These are phyloP conservation scores for Platanus orientalis DNA, from an alignment of 164 flowering plant species.

Conservation along the genomic window DNA sequence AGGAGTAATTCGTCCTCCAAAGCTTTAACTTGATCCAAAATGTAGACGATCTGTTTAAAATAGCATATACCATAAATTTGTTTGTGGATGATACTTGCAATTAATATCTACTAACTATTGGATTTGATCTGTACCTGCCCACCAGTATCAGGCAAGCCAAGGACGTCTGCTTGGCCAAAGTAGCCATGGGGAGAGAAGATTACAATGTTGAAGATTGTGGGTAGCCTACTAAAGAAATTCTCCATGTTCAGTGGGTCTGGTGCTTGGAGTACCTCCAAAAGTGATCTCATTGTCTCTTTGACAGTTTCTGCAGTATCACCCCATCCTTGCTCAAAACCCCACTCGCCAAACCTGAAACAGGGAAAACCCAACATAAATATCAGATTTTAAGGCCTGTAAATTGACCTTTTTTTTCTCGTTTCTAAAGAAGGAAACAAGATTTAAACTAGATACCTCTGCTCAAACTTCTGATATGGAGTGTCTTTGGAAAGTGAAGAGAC, in stretches of 20 bases:
- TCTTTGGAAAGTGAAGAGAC: slow-evolving; percentile 52
- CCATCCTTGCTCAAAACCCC: slow-evolving; percentile 98
- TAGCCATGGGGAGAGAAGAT: slow-evolving; percentile 91
- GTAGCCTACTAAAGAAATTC: slow-evolving; percentile 64
- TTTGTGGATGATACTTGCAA: not conserved
- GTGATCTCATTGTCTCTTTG: slow-evolving; percentile 55
- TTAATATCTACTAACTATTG: not conserved
- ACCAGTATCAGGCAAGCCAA: slow-evolving; percentile 97
- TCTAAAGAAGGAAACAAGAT: not conserved
- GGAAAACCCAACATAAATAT: not conserved
- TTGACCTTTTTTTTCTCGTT: not conserved
- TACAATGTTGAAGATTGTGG: slow-evolving; percentile 67
- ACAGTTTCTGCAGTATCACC: slow-evolving; percentile 75
- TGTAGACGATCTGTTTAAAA: slow-evolving; percentile 73
- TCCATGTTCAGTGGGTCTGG: slow-evolving; percentile 73
- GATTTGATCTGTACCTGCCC: slow-evolving; percentile 61
- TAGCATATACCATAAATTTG: not conserved
- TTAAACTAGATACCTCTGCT: slow-evolving; percentile 45
- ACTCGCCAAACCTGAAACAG: slow-evolving; percentile 52
- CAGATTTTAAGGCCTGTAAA: no score
- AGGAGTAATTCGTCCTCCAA: slow-evolving; percentile 78
- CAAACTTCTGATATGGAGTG: slow-evolving; percentile 58
- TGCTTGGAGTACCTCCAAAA: slow-evolving; percentile 78
- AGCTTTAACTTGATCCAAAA: slow-evolving; percentile 94
- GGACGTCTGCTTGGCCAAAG: slow-evolving; percentile 90